Conservation (phyloP, 805 yeast species). For the Candida multigemmis region DNA sequence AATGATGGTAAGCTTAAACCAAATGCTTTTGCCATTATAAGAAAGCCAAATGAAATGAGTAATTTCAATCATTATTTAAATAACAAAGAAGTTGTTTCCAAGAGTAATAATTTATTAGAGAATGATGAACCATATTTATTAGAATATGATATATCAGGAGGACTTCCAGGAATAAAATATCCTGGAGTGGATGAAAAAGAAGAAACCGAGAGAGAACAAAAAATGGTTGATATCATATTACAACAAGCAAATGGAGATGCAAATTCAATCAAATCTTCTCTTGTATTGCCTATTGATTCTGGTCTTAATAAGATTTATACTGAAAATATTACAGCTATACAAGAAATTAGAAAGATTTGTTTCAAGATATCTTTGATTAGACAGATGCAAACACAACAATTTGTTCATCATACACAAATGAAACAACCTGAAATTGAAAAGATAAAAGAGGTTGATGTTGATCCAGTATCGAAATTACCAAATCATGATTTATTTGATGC, state of each 20-base stretch:
- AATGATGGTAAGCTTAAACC: constrained; percentile 41
- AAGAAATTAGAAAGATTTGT: constrained; percentile 79
- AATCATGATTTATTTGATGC: constrained; percentile 56
- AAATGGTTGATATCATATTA: constrained; percentile 19
- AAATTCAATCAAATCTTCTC: constrained; percentile 13
- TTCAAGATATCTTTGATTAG: constrained; percentile 81
- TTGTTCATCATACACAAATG: constrained; percentile 65
- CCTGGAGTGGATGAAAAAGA: constrained; percentile 39
- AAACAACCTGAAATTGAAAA: constrained; percentile 58
- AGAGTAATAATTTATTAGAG: constrained; percentile 38
- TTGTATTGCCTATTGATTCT: constrained; percentile 26
- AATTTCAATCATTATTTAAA: constrained; percentile 40
- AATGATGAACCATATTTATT: constrained; percentile 56
- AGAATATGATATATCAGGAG: constrained; percentile 81
- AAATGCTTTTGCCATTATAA: constrained; percentile 60
- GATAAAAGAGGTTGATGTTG: constrained; percentile 67
- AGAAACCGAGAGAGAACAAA: constrained; percentile 28
- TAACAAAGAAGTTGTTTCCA: constrained; percentile 29
- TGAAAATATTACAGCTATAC: constrained; percentile 69
- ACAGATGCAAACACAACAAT: constrained; percentile 81
- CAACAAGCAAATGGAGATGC: constrained; percentile 17
- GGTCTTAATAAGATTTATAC: constrained; percentile 58
- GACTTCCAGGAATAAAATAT: constrained; percentile 59
- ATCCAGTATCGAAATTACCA: constrained; percentile 64
- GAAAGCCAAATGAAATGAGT: constrained; percentile 62